Evolutionary conservation across 2,329 filamentous ascomycete species (phyloP).

Genomic region (Grosmannia huntii): DNA sequence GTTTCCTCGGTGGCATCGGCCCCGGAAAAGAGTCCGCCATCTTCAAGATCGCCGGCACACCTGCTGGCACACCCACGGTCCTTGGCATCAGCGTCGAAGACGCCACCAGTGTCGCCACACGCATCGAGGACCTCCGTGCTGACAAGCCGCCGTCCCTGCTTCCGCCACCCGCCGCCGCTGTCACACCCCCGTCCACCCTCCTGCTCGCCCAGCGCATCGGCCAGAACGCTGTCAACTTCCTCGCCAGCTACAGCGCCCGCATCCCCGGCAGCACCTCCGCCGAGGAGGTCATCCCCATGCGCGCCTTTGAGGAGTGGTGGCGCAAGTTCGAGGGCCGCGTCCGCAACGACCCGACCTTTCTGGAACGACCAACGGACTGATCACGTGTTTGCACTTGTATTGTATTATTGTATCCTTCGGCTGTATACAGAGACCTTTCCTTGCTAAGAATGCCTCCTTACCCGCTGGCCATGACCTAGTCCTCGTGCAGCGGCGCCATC

Average conservation of each 20-base stretch:
- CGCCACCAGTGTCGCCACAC: conserved; percentile 54
- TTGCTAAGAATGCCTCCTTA: too few species aligned
- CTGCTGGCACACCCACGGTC: conserved; percentile 26
- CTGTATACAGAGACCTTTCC: too few species aligned
- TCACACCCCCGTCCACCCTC: conserved; percentile 37
- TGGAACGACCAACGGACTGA: conserved; percentile 45
- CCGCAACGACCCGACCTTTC: conserved; percentile 73
- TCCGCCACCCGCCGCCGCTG: background rate
- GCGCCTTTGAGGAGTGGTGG: conserved; percentile 97
- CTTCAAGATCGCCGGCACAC: conserved; percentile 53
- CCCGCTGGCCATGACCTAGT: too few species aligned
- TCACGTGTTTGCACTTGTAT: background rate
- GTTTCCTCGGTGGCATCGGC: conserved; percentile 77
- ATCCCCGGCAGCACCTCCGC: conserved; percentile 30
- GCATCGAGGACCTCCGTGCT: conserved; percentile 47
- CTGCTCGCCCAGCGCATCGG: conserved; percentile 87
- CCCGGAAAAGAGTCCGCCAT: conserved; percentile 85
- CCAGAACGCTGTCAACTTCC: conserved; percentile 92
- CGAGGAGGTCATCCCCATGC: conserved; percentile 82
- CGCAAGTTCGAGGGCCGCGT: conserved; percentile 83
- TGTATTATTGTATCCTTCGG: too few species aligned
- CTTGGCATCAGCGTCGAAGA: conserved; percentile 77
- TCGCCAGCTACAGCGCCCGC: conserved; percentile 69
- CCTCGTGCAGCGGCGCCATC: conserved; percentile 33
- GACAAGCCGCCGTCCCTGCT: background rate